Percentiles rank a stretch among this genome's conserved stretches.
Evolutionary conservation across 148 eudicot genomes (phyloP).

Genomic region (Oxyria digyna): DNA sequence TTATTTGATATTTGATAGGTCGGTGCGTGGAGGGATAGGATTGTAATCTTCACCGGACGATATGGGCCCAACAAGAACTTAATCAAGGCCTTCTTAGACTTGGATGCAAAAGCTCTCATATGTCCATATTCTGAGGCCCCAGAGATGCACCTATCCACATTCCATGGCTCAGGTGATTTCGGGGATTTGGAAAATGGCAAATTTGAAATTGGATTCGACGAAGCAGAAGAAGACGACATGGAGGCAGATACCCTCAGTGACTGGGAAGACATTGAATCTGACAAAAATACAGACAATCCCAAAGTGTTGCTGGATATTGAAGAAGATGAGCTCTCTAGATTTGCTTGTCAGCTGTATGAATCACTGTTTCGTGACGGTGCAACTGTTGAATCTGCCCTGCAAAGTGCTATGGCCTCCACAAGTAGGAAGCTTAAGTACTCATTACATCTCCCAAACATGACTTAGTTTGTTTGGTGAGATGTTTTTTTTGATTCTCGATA

Average conservation of each 20-base stretch:
- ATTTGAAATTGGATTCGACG: constrained; percentile 87
- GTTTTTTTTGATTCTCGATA: background rate
- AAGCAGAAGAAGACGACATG: constrained; percentile 21
- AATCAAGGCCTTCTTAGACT: constrained; percentile 74
- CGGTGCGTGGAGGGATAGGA: constrained; percentile 97
- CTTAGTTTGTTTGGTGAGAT: constrained; percentile 14
- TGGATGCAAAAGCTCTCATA: constrained; percentile 90
- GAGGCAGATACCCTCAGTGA: constrained; percentile 60
- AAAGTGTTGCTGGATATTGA: constrained; percentile 60
- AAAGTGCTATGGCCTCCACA: constrained; percentile 43
- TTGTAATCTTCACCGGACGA: constrained; percentile 63
- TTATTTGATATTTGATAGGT: too few relatives aligned
- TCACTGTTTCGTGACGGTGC: constrained; percentile 57
- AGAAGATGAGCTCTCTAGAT: constrained; percentile 73
- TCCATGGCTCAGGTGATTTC: constrained; percentile 57
- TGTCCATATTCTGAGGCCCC: constrained; percentile 82
- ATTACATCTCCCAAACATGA: constrained; percentile 65
- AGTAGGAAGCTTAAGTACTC: constrained; percentile 65
- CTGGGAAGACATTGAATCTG: constrained; percentile 91
- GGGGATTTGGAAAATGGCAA: constrained; percentile 57
- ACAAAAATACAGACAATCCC: constrained; percentile 40
- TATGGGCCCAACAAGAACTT: constrained; percentile 52
- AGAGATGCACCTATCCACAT: constrained; percentile 57
- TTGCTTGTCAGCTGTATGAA: constrained; percentile 59
- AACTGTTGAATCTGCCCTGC: constrained; percentile 46